Base-by-base conservation (phyloP, 2,329 filamentous ascomycete species). In the Colletotrichum lini region DNA sequence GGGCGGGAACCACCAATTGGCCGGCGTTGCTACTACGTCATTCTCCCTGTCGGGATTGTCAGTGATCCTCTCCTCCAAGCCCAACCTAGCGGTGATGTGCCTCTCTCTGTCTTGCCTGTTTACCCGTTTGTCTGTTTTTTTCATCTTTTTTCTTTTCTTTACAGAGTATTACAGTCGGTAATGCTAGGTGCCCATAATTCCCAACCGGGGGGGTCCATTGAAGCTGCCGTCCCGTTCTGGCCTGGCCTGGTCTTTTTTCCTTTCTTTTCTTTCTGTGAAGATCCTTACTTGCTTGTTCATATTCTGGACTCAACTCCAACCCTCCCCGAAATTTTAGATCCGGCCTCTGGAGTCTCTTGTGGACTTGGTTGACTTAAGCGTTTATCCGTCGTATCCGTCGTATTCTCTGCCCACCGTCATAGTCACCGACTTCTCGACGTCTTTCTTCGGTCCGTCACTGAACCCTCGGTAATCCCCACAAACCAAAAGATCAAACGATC, bases 21-120 rank as follows among this genome's bases (percentile, higher is more conserved):
- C 21, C n/a, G 38, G 62, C 60, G 49, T 67, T 70, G 67, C 63
- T 67, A 67, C 62, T 64, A 70, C 67, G 67, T 70, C 67, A 70
- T 70, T 23, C 50, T 67, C 44, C 64, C 50, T 62, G 50, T n/a
- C 45, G 30, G 64, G 53, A 57, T 49, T 61, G n/a, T 40, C n/a
- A 40, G 44, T 40, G 58, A 45, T 64, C 67, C 54, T 66, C 68
- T 66, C 64, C 52, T 68, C 40, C 13, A 68, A 71, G 64, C 65
- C 44, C 50, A 21, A 45, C 57, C 35, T 50, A 40, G 57, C 44
- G 67, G 49, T 49, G n/a, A 62, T 58, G 23, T 38, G 56, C 44
- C 64, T 62, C 57, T 52, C 57, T 52, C 2, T 38, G 8, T 10
- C 35, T 61, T 64, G 59, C 57, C 30, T n/a, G 18, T n/a, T 47